These are phyloP conservation scores for Leavenworthia alabamica DNA, from an alignment of 345 rosid species.

Conservation along the genomic window DNA sequence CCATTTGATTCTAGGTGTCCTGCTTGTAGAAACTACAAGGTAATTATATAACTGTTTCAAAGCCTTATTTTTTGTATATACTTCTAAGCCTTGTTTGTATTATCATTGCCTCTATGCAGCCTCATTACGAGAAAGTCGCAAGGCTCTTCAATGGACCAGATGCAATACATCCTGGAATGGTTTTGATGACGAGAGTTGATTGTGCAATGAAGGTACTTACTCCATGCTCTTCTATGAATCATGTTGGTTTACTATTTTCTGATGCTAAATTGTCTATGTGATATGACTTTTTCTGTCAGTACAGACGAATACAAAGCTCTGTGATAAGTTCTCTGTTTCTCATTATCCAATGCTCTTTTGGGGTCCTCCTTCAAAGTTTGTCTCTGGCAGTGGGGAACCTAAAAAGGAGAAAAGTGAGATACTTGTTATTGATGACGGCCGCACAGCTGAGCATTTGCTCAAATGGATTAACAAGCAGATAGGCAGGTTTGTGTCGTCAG, in stretches of 20 bases:
- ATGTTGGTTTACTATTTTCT: no score
- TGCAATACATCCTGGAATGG: conserved; percentile 83
- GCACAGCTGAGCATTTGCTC: conserved; percentile 82
- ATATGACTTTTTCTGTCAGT: no score
- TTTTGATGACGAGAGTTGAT: conserved; percentile 90
- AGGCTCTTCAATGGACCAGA: conserved; percentile 91
- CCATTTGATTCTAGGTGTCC: conserved; percentile 70
- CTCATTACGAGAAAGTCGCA: conserved; percentile 93
- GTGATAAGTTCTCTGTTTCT: conserved; percentile 62
- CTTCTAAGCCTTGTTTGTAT: not conserved
- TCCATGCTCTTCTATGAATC: not conserved
- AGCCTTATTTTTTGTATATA: not conserved
- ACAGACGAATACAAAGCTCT: conserved; percentile 80
- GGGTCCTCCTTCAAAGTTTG: conserved; percentile 70
- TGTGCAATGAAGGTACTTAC: conserved; percentile 74
- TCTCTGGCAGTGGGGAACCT: conserved; percentile 52
- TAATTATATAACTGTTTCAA: conserved; percentile 25
- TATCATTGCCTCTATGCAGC: conserved; percentile 45
- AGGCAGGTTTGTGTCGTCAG: conserved; percentile 54
- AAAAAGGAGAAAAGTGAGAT: conserved; percentile 53
- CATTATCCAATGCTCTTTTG: conserved; percentile 96
- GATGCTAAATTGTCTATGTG: no score
- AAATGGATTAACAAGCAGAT: conserved; percentile 85
- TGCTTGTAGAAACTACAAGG: conserved; percentile 99
- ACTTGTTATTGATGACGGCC: conserved; percentile 53